These are phyloP conservation scores for Chaetomium fimeti DNA, from an alignment of 495 filamentous ascomycete genomes.

Conservation along the genomic window DNA sequence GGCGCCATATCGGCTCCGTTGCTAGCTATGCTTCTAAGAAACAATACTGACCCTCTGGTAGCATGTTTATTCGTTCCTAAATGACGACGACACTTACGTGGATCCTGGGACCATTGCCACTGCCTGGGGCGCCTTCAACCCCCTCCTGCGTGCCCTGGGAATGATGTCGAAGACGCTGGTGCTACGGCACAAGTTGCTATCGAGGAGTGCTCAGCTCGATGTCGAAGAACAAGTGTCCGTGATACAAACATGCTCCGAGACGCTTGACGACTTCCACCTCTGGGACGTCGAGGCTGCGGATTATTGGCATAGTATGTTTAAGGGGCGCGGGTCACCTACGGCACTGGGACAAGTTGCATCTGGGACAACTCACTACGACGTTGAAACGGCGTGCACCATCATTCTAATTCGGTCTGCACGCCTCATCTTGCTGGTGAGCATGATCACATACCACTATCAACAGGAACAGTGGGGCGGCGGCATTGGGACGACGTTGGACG, in stretches of 20 bases:
- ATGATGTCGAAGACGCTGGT: slow-evolving; percentile 26
- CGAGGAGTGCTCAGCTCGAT: not conserved
- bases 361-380: slow-evolving; percentile 20
- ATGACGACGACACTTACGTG: slow-evolving; percentile 12
- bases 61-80: slow-evolving; percentile 20
- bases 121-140: slow-evolving; percentile 18
- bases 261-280: slow-evolving; percentile 26
- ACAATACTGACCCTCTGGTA: not conserved
- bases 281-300: slow-evolving; percentile 29
- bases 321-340: slow-evolving; percentile 24
- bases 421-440: slow-evolving; percentile 28
- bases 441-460: slow-evolving; percentile 26
- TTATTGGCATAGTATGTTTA: slow-evolving; percentile 30
- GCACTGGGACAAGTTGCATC: slow-evolving; percentile 25
- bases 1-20: not conserved
- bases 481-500: slow-evolving; percentile 7
- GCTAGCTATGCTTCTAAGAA: not conserved
- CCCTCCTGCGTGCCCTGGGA: slow-evolving; percentile 16
- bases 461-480: slow-evolving; percentile 3
- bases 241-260: slow-evolving; percentile 25
- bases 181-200: slow-evolving; percentile 21
- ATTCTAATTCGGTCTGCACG: slow-evolving; percentile 28
- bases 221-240: slow-evolving; percentile 10
- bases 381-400: slow-evolving; percentile 30
- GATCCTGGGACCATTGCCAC: slow-evolving; percentile 18